phyloP scores from a whole-genome alignment of 768 basidiomycete species.

The Lactarius tabidus region DNA sequence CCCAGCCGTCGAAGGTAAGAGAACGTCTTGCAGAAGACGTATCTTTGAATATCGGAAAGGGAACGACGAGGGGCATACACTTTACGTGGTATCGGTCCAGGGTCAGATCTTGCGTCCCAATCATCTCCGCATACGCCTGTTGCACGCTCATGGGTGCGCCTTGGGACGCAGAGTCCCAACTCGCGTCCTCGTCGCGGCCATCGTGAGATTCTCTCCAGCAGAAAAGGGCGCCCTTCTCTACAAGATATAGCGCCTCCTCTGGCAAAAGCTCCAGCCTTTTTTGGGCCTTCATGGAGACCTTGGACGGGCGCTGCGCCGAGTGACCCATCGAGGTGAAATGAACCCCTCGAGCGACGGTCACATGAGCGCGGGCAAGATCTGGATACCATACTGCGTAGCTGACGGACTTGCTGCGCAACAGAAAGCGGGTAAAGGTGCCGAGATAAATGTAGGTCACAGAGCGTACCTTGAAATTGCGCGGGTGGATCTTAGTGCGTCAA shows the following conservation, averaged over 20 bases:
- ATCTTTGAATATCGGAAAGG: background rate
- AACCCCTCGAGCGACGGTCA: conserved; percentile 74
- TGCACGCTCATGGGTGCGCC: conserved; percentile 87
- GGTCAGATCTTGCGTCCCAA: conserved; percentile 71
- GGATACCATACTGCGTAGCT: conserved; percentile 84
- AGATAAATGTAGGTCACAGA: conserved; percentile 1
- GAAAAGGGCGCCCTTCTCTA: conserved; percentile 85
- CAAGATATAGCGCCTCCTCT: conserved; percentile 91
- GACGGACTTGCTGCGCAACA: conserved; percentile 55
- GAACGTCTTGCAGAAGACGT: conserved; percentile 59
- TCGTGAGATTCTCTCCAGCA: conserved; percentile 61
- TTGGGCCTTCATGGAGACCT: conserved; percentile 42
- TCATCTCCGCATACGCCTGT: conserved; percentile 83
- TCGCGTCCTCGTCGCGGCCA: conserved; percentile 32
- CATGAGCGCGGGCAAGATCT: conserved; percentile 55
- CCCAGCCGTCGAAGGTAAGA: conserved; percentile 90
- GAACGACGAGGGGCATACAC: conserved; percentile 19
- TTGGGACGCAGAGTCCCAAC: conserved; percentile 36
- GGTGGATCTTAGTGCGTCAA: conserved; percentile 68
- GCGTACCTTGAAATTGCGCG: conserved; percentile 73
- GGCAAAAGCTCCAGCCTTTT: conserved; percentile 84
- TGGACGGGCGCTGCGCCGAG: conserved; percentile 51
- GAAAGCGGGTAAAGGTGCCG: background rate
- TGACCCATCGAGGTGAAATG: conserved; percentile 81
- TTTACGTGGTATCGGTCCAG: conserved; percentile 84